Base-by-base conservation (phyloP, 225 moss, liverwort and hornwort genomes). In the Climacium dendroides region DNA sequence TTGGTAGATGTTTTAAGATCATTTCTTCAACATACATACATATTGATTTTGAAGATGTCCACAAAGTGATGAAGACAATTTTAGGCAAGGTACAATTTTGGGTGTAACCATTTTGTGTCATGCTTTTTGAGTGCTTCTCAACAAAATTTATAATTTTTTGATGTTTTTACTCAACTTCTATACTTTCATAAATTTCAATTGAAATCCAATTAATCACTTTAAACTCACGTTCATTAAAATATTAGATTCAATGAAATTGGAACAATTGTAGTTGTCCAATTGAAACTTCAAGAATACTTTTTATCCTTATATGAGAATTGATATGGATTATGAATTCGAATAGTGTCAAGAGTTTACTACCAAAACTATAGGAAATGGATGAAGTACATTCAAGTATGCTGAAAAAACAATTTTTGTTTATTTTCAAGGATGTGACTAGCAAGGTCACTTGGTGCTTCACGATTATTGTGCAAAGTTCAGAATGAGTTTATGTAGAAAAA, bases 291-390 rank as follows among this genome's bases (percentile, higher is more conserved):
- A 72, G 6, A 32, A 41, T 18, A 7, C 7, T 48, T 17, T 18
- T 59, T n/a, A 66, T 0, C 11, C 11, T 19, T 19, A n/a, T n/a
- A n/a, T n/a, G 0, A 20, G 19, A 65, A 3, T 1, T 1, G 0
- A 10, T 35, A 0, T 35, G 3, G 6, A 65, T 19, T 19, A 35
- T 65, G 2, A 35, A n/a, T n/a, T n/a, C n/a, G n/a, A n/a, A 35
- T 34, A 19, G 10, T 64, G 34, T 64, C 9, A 64, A 18, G 18
- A 64, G 10, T 34, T 64, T 9, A 34, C 5, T 18, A 16, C 34
- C 18, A 34, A 34, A 64, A 5, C 34, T 65, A 65, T 35, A 65
- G 6, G 19, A 65, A 35, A 34, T 10, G 19, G 19, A 35, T 19
- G 19, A 19, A 6, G 5, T 19, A 19, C 35, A 65, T 65, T 5